A percentile compares a stretch with the other conserved stretches of the same genome.
phyloP scores from a whole-genome alignment of 2,329 filamentous ascomycete species.

The Colletotrichum sojae region DNA sequence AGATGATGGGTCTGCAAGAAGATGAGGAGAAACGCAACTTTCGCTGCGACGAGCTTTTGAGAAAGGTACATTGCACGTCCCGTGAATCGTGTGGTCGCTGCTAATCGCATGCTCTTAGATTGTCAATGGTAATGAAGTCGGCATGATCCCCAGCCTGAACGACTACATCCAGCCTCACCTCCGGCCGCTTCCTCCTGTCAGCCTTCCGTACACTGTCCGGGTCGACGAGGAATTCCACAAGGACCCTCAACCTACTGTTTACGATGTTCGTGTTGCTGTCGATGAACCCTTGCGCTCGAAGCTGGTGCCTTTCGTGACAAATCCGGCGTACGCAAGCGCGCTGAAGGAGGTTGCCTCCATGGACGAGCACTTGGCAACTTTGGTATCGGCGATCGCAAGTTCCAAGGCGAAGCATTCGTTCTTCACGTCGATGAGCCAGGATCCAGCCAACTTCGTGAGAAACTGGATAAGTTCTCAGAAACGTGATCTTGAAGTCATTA shows the following conservation, averaged over 20 bases:
- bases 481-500: constrained; percentile 88
- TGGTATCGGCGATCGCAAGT: constrained; percentile 86
- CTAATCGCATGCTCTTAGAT: constrained; percentile 63
- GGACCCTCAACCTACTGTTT: constrained; percentile 83
- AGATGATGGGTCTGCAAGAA: constrained; percentile 87
- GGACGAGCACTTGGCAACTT: constrained; percentile 87
- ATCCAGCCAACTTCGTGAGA: constrained; percentile 87
- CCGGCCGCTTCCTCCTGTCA: constrained; percentile 83
- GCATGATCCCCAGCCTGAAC: constrained; percentile 88
- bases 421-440: constrained; percentile 81
- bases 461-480: constrained; percentile 94
- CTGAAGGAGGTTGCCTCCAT: constrained; percentile 82
- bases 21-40: constrained; percentile 96
- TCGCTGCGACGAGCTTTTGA: constrained; percentile 87
- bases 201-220: constrained; percentile 92
- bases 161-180: constrained; percentile 86
- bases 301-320: constrained; percentile 76
- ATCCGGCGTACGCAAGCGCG: constrained; percentile 78
- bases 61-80: constrained; percentile 70
- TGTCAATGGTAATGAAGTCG: constrained; percentile 79
- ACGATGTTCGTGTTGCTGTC: constrained; percentile 88
- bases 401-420: constrained; percentile 94
- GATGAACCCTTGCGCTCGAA: constrained; percentile 84
- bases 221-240: constrained; percentile 88
- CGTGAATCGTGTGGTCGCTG: not conserved